These are phyloP conservation scores for Pyrenophora seminiperda DNA, from an alignment of 2,329 filamentous ascomycete species.

Conservation along the genomic window DNA sequence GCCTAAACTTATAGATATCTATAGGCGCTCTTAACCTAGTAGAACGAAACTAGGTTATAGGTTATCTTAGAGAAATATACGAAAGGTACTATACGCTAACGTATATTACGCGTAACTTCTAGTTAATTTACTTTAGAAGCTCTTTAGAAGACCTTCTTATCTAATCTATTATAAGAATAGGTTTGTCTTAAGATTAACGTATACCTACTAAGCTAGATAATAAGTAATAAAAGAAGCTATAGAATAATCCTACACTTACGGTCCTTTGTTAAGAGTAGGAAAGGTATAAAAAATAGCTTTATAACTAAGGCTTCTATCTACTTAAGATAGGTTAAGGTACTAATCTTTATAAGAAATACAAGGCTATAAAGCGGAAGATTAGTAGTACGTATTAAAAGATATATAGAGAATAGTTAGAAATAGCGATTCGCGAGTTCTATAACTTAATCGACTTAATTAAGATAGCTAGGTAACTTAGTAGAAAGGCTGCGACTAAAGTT, in stretches of 20 bases:
- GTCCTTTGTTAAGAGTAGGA: constrained; percentile 14
- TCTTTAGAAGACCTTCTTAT: constrained; percentile 22
- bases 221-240: constrained; percentile 14
- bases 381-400: constrained; percentile 18
- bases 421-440: constrained; percentile 20
- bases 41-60: constrained; percentile 22
- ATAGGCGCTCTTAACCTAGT: constrained; percentile 8
- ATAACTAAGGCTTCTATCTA: constrained; percentile 19
- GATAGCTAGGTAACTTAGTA: constrained; percentile 25
- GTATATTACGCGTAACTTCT: constrained; percentile 20
- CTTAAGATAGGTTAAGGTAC: constrained; percentile 15
- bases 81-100: constrained; percentile 24
- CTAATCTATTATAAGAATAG: constrained; percentile 21
- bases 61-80: constrained; percentile 18
- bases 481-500: constrained; percentile 17
- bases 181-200: constrained; percentile 18
- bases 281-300: constrained; percentile 16
- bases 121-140: constrained; percentile 25
- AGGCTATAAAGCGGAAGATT: constrained; percentile 16
- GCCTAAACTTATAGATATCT: constrained; percentile 13
- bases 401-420: constrained; percentile 14
- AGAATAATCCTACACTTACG: constrained; percentile 16
- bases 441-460: constrained; percentile 21
- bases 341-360: constrained; percentile 21
- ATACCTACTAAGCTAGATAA: constrained; percentile 20